phyloP scores from a whole-genome alignment of 1,139 yeast species.

The Geotrichum siamense region DNA sequence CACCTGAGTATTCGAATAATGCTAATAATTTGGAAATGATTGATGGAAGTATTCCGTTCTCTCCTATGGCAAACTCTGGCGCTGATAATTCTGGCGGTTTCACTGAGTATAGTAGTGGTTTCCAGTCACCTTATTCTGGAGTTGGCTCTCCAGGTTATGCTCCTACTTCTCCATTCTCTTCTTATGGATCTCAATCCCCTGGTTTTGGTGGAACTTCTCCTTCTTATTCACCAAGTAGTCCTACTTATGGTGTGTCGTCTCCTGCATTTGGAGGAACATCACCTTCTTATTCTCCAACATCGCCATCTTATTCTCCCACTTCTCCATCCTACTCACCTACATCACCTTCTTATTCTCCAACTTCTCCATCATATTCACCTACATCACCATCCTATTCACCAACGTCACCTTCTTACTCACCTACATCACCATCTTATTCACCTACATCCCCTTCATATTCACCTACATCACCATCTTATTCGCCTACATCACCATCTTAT shows the following conservation, averaged over 20 bases:
- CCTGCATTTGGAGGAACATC: conserved; percentile 64
- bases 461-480: conserved; percentile 67
- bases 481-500: conserved; percentile 60
- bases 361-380: conserved; percentile 59
- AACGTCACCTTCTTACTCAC: conserved; percentile 60
- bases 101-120: conserved; percentile 77
- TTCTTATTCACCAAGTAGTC: conserved; percentile 62
- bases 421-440: conserved; percentile 59
- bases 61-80: conserved; percentile 89
- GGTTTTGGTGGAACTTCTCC: conserved; percentile 58
- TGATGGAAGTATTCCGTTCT: conserved; percentile 61
- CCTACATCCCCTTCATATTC: conserved; percentile 63
- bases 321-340: conserved; percentile 66
- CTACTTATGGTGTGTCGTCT: conserved; percentile 63
- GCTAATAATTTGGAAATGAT: conserved; percentile 72
- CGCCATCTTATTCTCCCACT: conserved; percentile 55
- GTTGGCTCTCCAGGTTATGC: conserved; percentile 53
- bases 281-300: conserved; percentile 63
- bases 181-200: conserved; percentile 67
- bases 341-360: conserved; percentile 64
- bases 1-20: conserved; percentile 60
- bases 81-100: conserved; percentile 83
- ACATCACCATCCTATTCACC: conserved; percentile 69
- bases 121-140: conserved; percentile 42
- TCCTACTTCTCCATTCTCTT: conserved; percentile 54